These are phyloP conservation scores for Babesia bovis DNA, from an alignment of 169 alveolate genomes.

Conservation along the genomic window DNA sequence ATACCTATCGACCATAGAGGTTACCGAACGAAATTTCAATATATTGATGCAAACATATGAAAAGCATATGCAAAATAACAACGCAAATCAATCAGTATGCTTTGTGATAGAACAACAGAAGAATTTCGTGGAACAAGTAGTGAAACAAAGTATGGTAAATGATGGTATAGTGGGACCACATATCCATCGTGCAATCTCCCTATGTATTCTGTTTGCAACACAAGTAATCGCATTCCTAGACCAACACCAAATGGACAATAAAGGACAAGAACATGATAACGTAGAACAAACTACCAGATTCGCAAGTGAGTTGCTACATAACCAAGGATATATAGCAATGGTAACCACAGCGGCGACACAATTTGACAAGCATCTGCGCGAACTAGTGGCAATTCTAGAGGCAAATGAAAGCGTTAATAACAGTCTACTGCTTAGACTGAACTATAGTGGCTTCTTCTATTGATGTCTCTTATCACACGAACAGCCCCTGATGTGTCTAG, in stretches of 20 bases:
- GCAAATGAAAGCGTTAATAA: background rate
- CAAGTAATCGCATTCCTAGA: constrained; percentile 65
- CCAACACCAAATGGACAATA: constrained; percentile 5
- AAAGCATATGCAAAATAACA: constrained; percentile 19
- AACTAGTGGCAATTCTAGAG: constrained; percentile 27
- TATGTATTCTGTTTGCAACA: constrained; percentile 65
- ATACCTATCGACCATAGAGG: constrained; percentile 64
- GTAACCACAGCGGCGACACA: constrained; percentile 27
- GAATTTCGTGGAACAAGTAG: constrained; percentile 58
- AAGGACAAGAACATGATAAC: background rate
- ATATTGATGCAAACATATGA: constrained; percentile 39
- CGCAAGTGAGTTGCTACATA: constrained; percentile 33
- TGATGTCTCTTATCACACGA: background rate
- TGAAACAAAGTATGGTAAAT: constrained; percentile 51
- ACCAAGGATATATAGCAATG: constrained; percentile 59
- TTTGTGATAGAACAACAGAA: constrained; percentile 57
- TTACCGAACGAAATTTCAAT: constrained; percentile 51
- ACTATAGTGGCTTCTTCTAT: constrained; percentile 20
- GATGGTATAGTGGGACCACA: constrained; percentile 49
- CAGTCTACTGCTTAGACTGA: constrained; percentile 8
- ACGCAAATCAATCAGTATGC: constrained; percentile 47
- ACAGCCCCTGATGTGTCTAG: no score
- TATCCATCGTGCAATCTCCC: constrained; percentile 52
- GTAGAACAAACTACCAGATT: constrained; percentile 8
- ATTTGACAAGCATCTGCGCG: constrained; percentile 30